These are phyloP conservation scores for Micromonas pusilla DNA, from an alignment of 139 green algal species.

Conservation along the genomic window DNA sequence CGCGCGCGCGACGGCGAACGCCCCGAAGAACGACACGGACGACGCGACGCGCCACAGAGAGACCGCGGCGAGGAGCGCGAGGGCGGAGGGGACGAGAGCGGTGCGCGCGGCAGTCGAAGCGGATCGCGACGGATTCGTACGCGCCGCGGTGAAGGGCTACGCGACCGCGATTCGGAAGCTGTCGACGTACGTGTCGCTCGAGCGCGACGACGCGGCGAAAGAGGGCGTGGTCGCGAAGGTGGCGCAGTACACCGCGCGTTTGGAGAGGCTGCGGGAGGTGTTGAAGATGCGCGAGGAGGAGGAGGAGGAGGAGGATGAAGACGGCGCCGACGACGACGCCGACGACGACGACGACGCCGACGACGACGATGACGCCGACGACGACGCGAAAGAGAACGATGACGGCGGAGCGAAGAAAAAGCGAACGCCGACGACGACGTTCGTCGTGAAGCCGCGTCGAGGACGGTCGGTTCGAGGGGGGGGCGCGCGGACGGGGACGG, in stretches of 20 bases:
- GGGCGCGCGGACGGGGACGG: too few species aligned
- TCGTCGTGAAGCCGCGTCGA: too few species aligned
- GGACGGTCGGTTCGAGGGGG: too few species aligned
- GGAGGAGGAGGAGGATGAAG: not conserved
- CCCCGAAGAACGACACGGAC: too few species aligned
- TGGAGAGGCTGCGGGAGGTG: not conserved
- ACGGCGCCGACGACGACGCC: not conserved
- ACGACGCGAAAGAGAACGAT: not conserved
- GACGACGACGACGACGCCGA: not conserved
- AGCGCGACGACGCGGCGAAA: not conserved
- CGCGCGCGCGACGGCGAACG: too few species aligned
- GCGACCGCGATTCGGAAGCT: not conserved
- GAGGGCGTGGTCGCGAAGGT: not conserved
- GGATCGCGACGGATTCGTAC: not conserved
- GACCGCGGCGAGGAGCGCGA: too few species aligned
- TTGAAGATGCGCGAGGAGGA: not conserved
- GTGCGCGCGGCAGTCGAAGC: not conserved
- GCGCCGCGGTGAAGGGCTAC: not conserved
- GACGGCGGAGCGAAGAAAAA: not conserved
- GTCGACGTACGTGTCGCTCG: not conserved
- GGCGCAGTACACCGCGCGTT: not conserved
- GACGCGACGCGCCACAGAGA: too few species aligned
- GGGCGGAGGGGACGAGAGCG: not conserved
- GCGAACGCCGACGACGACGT: not conserved
- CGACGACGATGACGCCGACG: not conserved